Percentiles rank a stretch among this genome's conserved stretches.
Evolutionary conservation across 2,329 filamentous ascomycete species (phyloP).

Genomic region (Cyclaneusma minus): DNA sequence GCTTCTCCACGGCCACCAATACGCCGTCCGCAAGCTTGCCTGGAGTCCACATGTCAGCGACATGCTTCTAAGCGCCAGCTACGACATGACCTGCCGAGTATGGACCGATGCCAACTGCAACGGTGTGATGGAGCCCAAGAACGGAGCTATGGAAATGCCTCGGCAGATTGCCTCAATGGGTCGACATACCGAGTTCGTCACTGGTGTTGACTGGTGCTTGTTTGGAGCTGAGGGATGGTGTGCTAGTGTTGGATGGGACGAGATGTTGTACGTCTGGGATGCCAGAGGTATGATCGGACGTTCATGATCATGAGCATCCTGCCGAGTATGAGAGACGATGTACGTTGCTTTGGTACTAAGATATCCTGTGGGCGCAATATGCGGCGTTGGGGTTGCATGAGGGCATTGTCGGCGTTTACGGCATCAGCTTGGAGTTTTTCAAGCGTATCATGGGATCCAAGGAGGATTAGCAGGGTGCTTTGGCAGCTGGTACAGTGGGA

Average conservation of each 20-base stretch:
- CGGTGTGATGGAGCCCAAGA: conserved; percentile 12
- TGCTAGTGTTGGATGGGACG: conserved; percentile 88
- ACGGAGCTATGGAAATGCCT: conserved; percentile 27
- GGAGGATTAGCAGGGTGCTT: no score
- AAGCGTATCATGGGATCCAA: no score
- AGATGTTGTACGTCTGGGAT: conserved; percentile 84
- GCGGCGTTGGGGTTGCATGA: no score
- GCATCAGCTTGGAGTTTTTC: no score
- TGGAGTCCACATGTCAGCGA: conserved; percentile 95
- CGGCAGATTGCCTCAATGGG: conserved; percentile 77
- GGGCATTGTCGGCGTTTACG: no score
- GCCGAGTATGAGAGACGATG: no score
- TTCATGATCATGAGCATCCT: no score
- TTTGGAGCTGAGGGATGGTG: conserved; percentile 95
- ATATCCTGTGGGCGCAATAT: no score
- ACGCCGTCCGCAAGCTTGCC: conserved; percentile 69
- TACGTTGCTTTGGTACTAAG: no score
- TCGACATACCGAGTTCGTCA: conserved; percentile 86
- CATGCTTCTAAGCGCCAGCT: conserved; percentile 74
- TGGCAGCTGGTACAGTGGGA: no score
- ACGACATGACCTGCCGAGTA: conserved; percentile 93
- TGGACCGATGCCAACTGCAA: conserved; percentile 65
- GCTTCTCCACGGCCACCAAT: conserved; percentile 72
- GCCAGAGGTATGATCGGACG: conserved; percentile 51
- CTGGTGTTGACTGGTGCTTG: conserved; percentile 93